Evolutionary conservation across 805 yeast genomes (phyloP).

Genomic region (Ogataea ganodermae): DNA sequence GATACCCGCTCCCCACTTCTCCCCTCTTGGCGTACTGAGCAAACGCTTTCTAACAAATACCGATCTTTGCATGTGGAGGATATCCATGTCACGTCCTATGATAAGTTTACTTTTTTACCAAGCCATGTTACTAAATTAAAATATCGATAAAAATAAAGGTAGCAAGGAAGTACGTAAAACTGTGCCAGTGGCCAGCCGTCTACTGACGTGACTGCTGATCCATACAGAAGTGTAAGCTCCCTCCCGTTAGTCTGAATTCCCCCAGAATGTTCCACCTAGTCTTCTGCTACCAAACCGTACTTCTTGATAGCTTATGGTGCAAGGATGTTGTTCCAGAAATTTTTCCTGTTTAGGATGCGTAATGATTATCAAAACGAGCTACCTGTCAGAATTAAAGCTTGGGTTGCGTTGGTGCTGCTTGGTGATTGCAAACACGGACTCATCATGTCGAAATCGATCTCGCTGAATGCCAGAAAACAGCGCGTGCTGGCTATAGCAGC

Average conservation of each 20-base stretch:
- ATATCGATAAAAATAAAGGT: not conserved
- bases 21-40: too few species aligned
- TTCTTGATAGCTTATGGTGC: not conserved
- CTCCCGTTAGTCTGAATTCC: too few species aligned
- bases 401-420: not conserved
- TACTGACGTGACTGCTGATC: too few species aligned
- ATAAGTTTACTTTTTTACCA: not conserved
- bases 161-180: too few species aligned
- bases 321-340: not conserved
- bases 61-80: slow-evolving; percentile 4
- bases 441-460: slow-evolving; percentile 11
- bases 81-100: not conserved
- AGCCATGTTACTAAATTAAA: not conserved
- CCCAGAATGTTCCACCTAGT: too few species aligned
- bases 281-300: not conserved
- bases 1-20: not conserved
- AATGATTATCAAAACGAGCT: not conserved
- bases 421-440: too few species aligned
- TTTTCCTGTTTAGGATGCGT: not conserved
- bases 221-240: too few species aligned
- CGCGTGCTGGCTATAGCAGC: slow-evolving; percentile 46
- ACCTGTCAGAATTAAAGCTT: not conserved
- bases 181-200: too few species aligned
- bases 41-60: too few species aligned
- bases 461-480: slow-evolving; percentile 36